phyloP scores from a whole-genome alignment of 305 asterid species.

The Salvia sclarea region DNA sequence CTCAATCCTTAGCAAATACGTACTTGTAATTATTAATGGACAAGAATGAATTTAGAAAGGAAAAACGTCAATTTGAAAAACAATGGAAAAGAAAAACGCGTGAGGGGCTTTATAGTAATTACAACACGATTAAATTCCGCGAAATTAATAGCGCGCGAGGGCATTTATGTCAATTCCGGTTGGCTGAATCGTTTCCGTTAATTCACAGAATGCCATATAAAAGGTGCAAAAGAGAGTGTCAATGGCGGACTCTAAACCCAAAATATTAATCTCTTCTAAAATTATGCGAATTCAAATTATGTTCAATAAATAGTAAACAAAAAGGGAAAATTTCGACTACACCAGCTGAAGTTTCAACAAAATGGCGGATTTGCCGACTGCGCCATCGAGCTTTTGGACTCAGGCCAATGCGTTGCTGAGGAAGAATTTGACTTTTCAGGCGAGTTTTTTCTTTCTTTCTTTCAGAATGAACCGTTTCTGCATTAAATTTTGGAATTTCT shows the following conservation, averaged over 20 bases:
- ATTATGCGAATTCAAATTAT: constrained; percentile 1
- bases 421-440: constrained; percentile 92
- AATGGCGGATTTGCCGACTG: constrained; percentile 60
- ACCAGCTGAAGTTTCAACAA: background rate
- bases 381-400: constrained; percentile 73
- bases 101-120: constrained; percentile 40
- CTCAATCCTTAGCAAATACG: background rate
- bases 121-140: constrained; percentile 13
- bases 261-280: background rate
- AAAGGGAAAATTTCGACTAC: background rate
- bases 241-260: constrained; percentile 17
- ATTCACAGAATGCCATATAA: constrained; percentile 25
- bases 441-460: background rate
- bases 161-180: constrained; percentile 29
- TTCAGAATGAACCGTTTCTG: background rate
- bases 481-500: background rate
- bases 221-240: constrained; percentile 23
- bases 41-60: background rate
- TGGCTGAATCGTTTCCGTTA: background rate
- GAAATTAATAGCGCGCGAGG: constrained; percentile 30
- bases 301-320: background rate
- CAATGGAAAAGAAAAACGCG: constrained; percentile 2
- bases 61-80: background rate
- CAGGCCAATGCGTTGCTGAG: constrained; percentile 94
- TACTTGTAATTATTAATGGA: background rate